Percentiles rank a stretch among this genome's conserved stretches.
These are phyloP conservation scores for Dittrichia graveolens DNA, from an alignment of 129 eudicot species.

Conservation along the genomic window DNA sequence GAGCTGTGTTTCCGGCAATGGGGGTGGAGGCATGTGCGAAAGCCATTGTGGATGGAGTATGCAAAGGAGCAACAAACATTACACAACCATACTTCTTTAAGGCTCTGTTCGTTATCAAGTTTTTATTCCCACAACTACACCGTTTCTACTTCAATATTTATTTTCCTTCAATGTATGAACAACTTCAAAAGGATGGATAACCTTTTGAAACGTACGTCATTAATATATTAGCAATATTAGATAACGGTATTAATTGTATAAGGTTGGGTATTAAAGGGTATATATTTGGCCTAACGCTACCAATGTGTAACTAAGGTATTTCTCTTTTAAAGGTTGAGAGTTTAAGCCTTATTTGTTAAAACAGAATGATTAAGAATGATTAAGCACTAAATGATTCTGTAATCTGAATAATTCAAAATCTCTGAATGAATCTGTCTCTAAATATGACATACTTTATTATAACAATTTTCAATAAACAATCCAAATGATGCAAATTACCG, in stretches of 20 bases:
- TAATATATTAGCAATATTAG: background rate
- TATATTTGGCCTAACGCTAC: too few species aligned
- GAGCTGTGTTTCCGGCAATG: constrained; percentile 25
- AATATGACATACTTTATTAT: too few species aligned
- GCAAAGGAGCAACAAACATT: constrained; percentile 38
- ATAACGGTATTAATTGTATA: background rate
- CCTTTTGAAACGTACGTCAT: too few species aligned
- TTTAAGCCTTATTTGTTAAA: too few species aligned
- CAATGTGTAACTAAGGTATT: too few species aligned
- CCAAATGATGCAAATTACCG: too few species aligned
- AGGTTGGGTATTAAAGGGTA: background rate
- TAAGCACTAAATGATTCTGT: too few species aligned
- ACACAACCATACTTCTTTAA: constrained; percentile 30
- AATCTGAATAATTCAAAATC: too few species aligned
- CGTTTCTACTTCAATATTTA: constrained; percentile 12
- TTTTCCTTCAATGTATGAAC: background rate
- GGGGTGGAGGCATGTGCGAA: constrained; percentile 30
- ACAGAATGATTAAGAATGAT: too few species aligned
- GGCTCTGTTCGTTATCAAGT: constrained; percentile 30
- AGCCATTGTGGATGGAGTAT: constrained; percentile 38
- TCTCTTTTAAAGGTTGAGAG: too few species aligned
- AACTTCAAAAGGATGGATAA: background rate
- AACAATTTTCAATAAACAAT: too few species aligned
- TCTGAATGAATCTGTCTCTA: too few species aligned
- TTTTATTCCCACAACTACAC: constrained; percentile 31